Evolutionary conservation across 75 land plant species (phyloP), one percentile per base, ranked within the genome.

Genomic region (Chamaecyparis obtusa): DNA sequence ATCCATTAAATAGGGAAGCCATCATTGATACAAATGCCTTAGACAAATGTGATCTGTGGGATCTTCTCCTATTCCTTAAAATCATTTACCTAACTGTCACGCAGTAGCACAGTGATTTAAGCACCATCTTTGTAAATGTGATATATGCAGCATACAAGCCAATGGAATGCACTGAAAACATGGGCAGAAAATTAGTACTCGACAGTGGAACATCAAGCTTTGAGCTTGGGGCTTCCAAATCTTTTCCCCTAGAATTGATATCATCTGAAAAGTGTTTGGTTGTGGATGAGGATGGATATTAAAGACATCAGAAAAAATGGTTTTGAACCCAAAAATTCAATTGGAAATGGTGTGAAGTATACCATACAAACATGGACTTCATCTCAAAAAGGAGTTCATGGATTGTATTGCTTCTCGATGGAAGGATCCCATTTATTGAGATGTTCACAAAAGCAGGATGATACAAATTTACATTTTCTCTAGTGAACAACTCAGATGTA

Each of bases 11-110:
- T n/a, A n/a, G n/a, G n/a, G n/a, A n/a, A n/a, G n/a, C n/a, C n/a
- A n/a, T n/a, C n/a, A n/a, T n/a, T n/a, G n/a, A n/a, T n/a, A n/a
- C n/a, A n/a, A n/a, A n/a, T n/a, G n/a, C n/a, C n/a, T n/a, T n/a
- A n/a, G n/a, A n/a, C n/a, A n/a, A n/a, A n/a, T n/a, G n/a, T 91
- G 37, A 90, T 93, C 71, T 89, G 91, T 85, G 88, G 94, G 94
- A 89, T 78, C 35, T 21, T 77, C 32, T 33, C 57, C 37, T 79
- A 0, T n/a, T 32, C 75, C 10, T 17, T 41, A 1, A 5, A 79
- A 1, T 27, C 27, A 19, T 79, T 19, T 1, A 21, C 27, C 4
- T 41, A 2, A n/a, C 57, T 83, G 13, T 49, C 30, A 15, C 36
- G 10, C 2, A n/a, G 46, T 41, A 21, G n/a, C 44, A 43, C 9